Evolutionary conservation across 306 rosid genomes (phyloP), one percentile per base, ranked within the genome.

Genomic region (Vicia sativa): DNA sequence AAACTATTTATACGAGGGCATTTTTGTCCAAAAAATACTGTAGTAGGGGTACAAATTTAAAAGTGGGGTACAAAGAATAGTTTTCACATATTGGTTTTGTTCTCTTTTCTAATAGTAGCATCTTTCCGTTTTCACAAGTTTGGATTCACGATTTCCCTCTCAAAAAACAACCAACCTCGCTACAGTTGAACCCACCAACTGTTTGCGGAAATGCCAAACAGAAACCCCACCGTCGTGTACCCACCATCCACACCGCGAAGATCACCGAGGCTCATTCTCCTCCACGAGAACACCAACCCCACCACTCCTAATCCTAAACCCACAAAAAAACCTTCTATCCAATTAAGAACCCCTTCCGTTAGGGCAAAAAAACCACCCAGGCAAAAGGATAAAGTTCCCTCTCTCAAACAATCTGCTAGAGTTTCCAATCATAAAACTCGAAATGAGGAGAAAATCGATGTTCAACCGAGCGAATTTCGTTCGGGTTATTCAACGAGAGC

Each of bases 121-220:
- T 1, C 38, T 34, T 34, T 34, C 38, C 7, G 9, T 34, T 6
- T 9, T 34, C 38, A 34, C 54, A 8, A 35, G 60, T 74, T 72
- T 46, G 61, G 57, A 73, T 48, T 11, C 42, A 12, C 8, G 9
- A 0, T 6, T 19, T 78, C 75, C 83, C 88, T 85, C 85, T 44
- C 48, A 9, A 15, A 59, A 2, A 8, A 31, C 15, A 18, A 15
- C 8, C 26, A 6, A 18, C 31, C 12, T 25, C 5, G 4, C 2
- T 46, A 34, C 9, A 34, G 28, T 16, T 9, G 42, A 53, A 57
- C 10, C 37, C 62, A 60, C 74, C 86, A 62, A 34, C 37, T 78
- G 91, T 83, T 79, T 31, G 82, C 26, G 66, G 77, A 80, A 82
- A 92, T 92, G 96, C 77, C 87, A 16, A 50, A 2, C 12, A 54